Percentiles rank a stretch among this genome's conserved stretches.
These are phyloP conservation scores for Cyberlindnera xishuangbannaensis DNA, from an alignment of 805 yeast species.

Conservation along the genomic window DNA sequence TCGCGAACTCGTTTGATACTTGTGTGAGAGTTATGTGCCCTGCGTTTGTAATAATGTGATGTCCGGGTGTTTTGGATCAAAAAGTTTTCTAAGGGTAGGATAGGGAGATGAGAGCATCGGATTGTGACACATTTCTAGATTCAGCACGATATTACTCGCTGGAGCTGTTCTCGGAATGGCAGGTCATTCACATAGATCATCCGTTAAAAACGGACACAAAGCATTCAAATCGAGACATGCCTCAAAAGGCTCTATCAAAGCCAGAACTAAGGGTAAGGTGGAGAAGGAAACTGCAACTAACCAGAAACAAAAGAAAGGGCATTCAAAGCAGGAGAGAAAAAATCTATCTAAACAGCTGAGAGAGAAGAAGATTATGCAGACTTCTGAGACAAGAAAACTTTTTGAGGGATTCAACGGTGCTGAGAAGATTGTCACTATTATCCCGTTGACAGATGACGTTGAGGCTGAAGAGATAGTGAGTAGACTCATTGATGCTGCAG, in stretches of 20 bases:
- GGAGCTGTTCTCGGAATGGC: conserved; percentile 45
- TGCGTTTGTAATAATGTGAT: conserved; percentile 1
- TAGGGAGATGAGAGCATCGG: background rate
- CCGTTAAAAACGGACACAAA: conserved; percentile 80
- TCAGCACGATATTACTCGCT: background rate
- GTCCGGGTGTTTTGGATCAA: conserved; percentile 5
- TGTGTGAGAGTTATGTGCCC: conserved; percentile 4
- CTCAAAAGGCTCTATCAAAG: conserved; percentile 80
- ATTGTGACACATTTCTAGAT: background rate
- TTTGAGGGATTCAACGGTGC: conserved; percentile 80
- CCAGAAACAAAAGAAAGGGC: conserved; percentile 27
- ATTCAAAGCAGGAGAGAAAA: conserved; percentile 61
- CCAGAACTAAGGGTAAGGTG: conserved; percentile 77
- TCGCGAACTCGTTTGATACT: conserved; percentile 10
- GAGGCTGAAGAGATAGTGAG: conserved; percentile 49
- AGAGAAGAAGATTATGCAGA: conserved; percentile 58
- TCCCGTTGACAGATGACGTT: conserved; percentile 74
- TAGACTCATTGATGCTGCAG: conserved; percentile 37
- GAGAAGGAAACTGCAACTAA: conserved; percentile 47
- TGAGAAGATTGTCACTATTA: conserved; percentile 75
- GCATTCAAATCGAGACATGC: conserved; percentile 90
- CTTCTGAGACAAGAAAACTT: conserved; percentile 54
- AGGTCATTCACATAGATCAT: conserved; percentile 78
- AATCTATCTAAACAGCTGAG: conserved; percentile 75
- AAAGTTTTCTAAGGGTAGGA: conserved; percentile 7